Percentiles rank a stretch among this genome's conserved stretches.
Conservation (phyloP, 2,329 filamentous ascomycete genomes). For the Colletotrichum sp. region DNA sequence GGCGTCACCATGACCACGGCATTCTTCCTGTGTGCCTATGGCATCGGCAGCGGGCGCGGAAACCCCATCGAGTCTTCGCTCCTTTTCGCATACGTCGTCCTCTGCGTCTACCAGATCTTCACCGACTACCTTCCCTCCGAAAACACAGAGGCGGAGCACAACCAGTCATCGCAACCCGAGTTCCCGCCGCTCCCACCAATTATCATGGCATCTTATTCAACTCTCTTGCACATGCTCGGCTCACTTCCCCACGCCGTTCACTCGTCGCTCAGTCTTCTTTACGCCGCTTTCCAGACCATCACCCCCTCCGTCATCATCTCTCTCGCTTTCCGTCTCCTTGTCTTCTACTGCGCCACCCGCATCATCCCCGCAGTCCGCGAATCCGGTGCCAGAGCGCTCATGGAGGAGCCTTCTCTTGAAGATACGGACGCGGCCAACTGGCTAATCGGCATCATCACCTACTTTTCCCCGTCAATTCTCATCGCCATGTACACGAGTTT, state of each 20-base stretch:
- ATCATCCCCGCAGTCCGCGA: constrained; percentile 95
- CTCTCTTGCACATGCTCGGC: constrained; percentile 81
- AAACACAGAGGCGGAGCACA: constrained; percentile 57
- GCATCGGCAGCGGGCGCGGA: constrained; percentile 90
- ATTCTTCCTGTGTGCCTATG: constrained; percentile 91
- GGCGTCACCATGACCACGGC: constrained; percentile 91
- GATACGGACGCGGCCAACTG: constrained; percentile 84
- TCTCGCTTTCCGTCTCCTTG: constrained; percentile 89
- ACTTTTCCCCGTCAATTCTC: constrained; percentile 93
- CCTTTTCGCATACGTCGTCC: constrained; percentile 80
- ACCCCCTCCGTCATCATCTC: constrained; percentile 96
- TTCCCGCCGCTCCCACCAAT: constrained; percentile 96
- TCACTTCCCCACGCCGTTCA: constrained; percentile 83
- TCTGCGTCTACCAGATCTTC: constrained; percentile 99
- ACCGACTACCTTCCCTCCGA: constrained; percentile 92
- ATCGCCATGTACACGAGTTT: constrained; percentile 97
- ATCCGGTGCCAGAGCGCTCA: constrained; percentile 80
- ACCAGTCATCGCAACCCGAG: constrained; percentile 70
- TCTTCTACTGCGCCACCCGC: constrained; percentile 92
- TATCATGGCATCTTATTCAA: constrained; percentile 98
- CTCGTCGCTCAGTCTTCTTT: constrained; percentile 83
- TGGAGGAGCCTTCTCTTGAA: constrained; percentile 84
- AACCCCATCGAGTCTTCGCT: constrained; percentile 63
- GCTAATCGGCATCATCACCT: constrained; percentile 82
- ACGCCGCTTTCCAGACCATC: constrained; percentile 92